Percentiles rank a stretch among this genome's conserved stretches.
phyloP scores from a whole-genome alignment of 148 eudicot genomes.

The Oxyria digyna region DNA sequence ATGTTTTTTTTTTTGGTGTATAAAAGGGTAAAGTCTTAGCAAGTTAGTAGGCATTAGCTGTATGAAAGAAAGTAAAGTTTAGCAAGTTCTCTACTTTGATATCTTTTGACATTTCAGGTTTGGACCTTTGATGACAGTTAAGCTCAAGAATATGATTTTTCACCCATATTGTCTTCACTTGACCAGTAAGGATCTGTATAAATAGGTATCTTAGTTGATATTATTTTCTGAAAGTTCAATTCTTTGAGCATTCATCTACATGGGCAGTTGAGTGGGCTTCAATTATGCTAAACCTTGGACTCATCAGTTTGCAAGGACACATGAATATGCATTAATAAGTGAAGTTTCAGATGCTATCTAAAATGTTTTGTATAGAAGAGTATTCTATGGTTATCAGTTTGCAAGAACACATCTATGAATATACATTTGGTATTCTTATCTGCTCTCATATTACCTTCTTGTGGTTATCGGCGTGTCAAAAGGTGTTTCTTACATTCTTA shows the following conservation, averaged over 20 bases:
- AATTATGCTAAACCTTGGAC: neutral
- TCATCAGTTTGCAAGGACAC: neutral
- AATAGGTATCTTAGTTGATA: neutral
- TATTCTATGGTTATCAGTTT: neutral
- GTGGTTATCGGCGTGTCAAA: slow-evolving; percentile 61
- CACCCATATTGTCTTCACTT: neutral
- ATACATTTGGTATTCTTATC: neutral
- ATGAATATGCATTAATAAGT: neutral
- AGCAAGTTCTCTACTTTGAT: neutral
- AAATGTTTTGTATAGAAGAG: neutral
- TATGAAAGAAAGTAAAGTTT: neutral
- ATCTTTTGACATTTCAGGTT: neutral
- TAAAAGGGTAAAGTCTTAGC: neutral
- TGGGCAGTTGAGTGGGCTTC: neutral
- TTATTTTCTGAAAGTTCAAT: neutral
- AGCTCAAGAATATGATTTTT: neutral
- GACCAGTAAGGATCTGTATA: neutral
- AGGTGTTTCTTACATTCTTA: too few relatives aligned
- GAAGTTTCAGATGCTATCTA: neutral
- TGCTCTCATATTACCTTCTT: neutral
- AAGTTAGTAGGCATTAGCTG: too few relatives aligned
- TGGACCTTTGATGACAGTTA: neutral
- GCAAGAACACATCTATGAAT: too few relatives aligned
- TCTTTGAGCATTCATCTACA: neutral
- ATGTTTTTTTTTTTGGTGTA: neutral